Evolutionary conservation across 768 basidiomycete species (phyloP).

Genomic region (Boletus sp.): DNA sequence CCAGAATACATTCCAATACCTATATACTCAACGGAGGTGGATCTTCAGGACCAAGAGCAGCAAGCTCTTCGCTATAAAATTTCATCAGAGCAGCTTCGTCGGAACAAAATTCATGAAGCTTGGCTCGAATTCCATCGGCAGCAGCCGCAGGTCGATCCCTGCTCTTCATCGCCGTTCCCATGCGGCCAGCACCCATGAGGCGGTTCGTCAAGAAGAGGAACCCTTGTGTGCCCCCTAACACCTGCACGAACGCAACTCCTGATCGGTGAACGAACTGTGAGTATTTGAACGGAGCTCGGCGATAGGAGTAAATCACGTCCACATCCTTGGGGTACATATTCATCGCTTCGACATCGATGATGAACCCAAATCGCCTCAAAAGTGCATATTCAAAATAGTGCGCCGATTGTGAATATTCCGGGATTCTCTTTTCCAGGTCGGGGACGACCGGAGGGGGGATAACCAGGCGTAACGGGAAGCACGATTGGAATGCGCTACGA

Average conservation of each 20-base stretch:
- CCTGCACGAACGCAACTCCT: slow-evolving; percentile 88
- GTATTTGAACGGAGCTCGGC: slow-evolving; percentile 69
- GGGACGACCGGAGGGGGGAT: slow-evolving; percentile 69
- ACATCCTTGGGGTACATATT: slow-evolving; percentile 75
- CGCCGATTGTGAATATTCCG: slow-evolving; percentile 59
- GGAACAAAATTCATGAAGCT: slow-evolving; percentile 63
- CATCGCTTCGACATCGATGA: slow-evolving; percentile 78
- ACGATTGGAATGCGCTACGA: slow-evolving; percentile 88
- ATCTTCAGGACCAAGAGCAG: slow-evolving; percentile 43
- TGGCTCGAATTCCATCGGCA: slow-evolving; percentile 59
- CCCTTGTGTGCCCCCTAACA: slow-evolving; percentile 72
- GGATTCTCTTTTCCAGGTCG: slow-evolving; percentile 63
- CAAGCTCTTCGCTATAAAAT: slow-evolving; percentile 76
- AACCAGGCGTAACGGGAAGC: slow-evolving; percentile 77
- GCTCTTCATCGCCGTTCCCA: slow-evolving; percentile 51
- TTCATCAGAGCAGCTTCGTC: slow-evolving; percentile 48
- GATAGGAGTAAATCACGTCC: slow-evolving; percentile 87
- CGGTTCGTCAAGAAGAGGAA: slow-evolving; percentile 90
- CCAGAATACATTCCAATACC: slow-evolving; percentile 9
- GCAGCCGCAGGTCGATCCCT: slow-evolving; percentile 55
- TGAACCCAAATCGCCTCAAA: slow-evolving; percentile 73
- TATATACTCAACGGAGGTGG: slow-evolving; percentile 45
- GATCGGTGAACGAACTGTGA: slow-evolving; percentile 92
- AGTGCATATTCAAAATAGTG: slow-evolving; percentile 83
- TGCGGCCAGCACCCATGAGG: slow-evolving; percentile 67